Evolutionary conservation across 73 alveolate genomes (phyloP).

Genomic region (Urostyla sp.): DNA sequence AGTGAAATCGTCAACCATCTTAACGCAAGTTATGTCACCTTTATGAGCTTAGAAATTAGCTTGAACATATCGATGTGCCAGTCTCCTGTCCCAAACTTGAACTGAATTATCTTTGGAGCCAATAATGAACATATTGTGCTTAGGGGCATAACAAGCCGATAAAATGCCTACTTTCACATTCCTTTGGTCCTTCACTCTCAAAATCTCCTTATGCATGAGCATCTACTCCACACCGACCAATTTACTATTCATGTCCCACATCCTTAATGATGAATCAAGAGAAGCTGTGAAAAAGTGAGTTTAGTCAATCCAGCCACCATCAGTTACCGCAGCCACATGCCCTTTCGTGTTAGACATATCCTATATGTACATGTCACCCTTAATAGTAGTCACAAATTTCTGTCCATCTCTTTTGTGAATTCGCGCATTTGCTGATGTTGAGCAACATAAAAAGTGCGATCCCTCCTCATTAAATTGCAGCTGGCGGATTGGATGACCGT

Average conservation of each 20-base stretch:
- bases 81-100: slow-evolving; percentile 66
- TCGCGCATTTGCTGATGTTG: slow-evolving; percentile 86
- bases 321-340: slow-evolving; percentile 89
- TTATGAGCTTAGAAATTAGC: slow-evolving; percentile 81
- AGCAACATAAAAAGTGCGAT: slow-evolving; percentile 80
- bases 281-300: slow-evolving; percentile 85
- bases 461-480: slow-evolving; percentile 91
- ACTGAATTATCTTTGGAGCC: slow-evolving; percentile 77
- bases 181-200: slow-evolving; percentile 74
- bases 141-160: slow-evolving; percentile 51
- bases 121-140: slow-evolving; percentile 51
- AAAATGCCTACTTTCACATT: slow-evolving; percentile 74
- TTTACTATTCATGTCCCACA: slow-evolving; percentile 90
- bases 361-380: slow-evolving; percentile 95
- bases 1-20: slow-evolving; percentile 77
- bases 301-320: slow-evolving; percentile 91
- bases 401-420: slow-evolving; percentile 91
- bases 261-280: slow-evolving; percentile 90
- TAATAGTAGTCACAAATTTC: slow-evolving; percentile 82
- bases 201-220: slow-evolving; percentile 84
- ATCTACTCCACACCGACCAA: slow-evolving; percentile 89
- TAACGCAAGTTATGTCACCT: slow-evolving; percentile 82
- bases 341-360: slow-evolving; percentile 95
- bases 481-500: slow-evolving; percentile 85
- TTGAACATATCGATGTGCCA: slow-evolving; percentile 59